phyloP scores from a whole-genome alignment of 768 basidiomycete species.

The Serpula lacrymans region DNA sequence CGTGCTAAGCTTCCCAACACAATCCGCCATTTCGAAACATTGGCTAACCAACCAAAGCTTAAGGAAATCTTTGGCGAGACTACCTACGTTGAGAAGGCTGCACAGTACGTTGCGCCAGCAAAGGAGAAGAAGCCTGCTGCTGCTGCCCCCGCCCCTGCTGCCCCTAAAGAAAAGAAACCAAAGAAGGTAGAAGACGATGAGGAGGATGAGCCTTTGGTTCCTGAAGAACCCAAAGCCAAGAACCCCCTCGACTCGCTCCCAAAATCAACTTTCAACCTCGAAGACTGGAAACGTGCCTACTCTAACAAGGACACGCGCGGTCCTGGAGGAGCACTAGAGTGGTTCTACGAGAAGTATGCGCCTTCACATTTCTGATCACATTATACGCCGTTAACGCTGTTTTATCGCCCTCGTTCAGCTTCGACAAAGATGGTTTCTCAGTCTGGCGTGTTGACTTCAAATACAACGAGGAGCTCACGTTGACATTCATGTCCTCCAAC shows the following conservation, averaged over 20 bases:
- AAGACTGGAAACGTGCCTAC: constrained; percentile 98
- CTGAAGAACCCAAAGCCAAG: constrained; percentile 85
- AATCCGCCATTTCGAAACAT: constrained; percentile 82
- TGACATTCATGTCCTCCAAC: constrained; percentile 93
- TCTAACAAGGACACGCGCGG: constrained; percentile 97
- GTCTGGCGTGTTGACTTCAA: constrained; percentile 94
- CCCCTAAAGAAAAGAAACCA: constrained; percentile 61
- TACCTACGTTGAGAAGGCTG: constrained; percentile 63
- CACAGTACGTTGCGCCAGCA: constrained; percentile 67
- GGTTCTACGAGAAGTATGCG: constrained; percentile 93
- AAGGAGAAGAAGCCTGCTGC: constrained; percentile 68
- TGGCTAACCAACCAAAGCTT: constrained; percentile 80
- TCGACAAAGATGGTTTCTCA: constrained; percentile 86
- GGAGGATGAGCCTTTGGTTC: constrained; percentile 71
- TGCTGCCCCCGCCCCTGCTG: constrained; percentile 43
- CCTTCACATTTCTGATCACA: not conserved
- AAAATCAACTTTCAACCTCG: constrained; percentile 83
- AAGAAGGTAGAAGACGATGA: constrained; percentile 59
- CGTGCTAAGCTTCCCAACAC: constrained; percentile 72
- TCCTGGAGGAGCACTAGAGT: constrained; percentile 77
- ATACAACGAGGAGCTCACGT: constrained; percentile 91
- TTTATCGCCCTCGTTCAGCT: constrained; percentile 43
- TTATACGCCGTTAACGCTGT: constrained; percentile 6
- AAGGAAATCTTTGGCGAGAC: constrained; percentile 62
- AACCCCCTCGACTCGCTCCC: constrained; percentile 93